Conservation (phyloP, 495 filamentous ascomycete species). For the Lichina pygmaea region DNA sequence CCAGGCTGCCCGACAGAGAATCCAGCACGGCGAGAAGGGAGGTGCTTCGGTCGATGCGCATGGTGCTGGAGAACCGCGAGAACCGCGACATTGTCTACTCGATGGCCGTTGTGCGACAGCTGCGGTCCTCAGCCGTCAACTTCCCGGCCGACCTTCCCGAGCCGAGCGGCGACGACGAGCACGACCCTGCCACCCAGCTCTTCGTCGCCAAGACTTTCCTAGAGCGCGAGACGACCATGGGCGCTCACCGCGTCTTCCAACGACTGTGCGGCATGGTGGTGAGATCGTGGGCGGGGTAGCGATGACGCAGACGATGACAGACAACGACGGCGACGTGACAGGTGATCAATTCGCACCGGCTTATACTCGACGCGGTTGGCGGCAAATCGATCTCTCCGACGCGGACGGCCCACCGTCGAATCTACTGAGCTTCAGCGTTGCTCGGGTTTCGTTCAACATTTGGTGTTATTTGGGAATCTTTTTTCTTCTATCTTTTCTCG, state of each 20-base stretch:
- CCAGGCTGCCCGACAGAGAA: constrained; percentile 36
- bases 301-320: no score
- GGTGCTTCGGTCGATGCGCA: constrained; percentile 30
- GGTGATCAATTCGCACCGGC: no score
- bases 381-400: no score
- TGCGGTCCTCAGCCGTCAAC: constrained; percentile 37
- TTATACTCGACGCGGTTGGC: no score
- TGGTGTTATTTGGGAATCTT: no score
- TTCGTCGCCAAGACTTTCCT: constrained; percentile 63
- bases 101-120: constrained; percentile 50
- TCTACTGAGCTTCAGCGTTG: no score
- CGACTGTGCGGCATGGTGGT: constrained; percentile 47
- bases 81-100: constrained; percentile 86
- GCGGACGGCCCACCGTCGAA: no score
- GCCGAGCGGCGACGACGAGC: constrained; percentile 35
- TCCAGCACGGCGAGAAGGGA: constrained; percentile 26
- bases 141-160: constrained; percentile 28
- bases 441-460: no score
- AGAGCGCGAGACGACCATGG: constrained; percentile 39
- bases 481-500: no score
- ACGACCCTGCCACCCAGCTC: constrained; percentile 43
- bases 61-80: constrained; percentile 48
- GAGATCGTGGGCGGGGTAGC: constrained; percentile 17
- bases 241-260: constrained; percentile 60
- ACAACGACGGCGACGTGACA: no score